Evolutionary conservation across 2,329 filamentous ascomycete species (phyloP).

Genomic region (Cordyceps pruinosa): DNA sequence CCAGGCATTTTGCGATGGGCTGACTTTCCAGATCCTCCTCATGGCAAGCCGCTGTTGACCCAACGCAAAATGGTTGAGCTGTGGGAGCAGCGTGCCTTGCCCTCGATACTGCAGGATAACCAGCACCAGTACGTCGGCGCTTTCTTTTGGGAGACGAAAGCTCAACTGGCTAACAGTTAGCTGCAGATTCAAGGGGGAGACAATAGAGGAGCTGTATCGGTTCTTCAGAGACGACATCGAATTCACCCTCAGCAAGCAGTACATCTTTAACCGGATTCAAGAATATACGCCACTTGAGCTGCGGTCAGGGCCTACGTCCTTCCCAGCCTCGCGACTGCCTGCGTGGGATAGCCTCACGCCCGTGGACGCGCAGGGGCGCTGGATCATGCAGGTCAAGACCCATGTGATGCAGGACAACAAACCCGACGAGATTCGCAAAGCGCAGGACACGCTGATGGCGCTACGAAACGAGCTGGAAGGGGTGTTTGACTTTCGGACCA

Average conservation of each 20-base stretch:
- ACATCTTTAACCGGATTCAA: slow-evolving; percentile 31
- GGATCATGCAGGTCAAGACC: slow-evolving; percentile 49
- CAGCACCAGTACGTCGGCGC: slow-evolving; percentile 38
- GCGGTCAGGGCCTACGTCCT: slow-evolving; percentile 12
- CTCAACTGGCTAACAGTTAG: slow-evolving; percentile 3
- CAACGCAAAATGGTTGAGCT: slow-evolving; percentile 52
- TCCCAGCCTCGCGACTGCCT: slow-evolving; percentile 30
- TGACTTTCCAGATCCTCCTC: slow-evolving; percentile 53
- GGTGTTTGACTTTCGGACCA: slow-evolving; percentile 44
- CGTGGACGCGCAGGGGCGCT: slow-evolving; percentile 42
- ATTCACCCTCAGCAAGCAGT: slow-evolving; percentile 44
- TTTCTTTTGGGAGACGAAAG: fast-evolving
- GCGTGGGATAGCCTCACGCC: slow-evolving; percentile 40
- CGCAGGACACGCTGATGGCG: slow-evolving; percentile 42
- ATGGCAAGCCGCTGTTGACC: slow-evolving; percentile 38
- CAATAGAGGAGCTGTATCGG: slow-evolving; percentile 45
- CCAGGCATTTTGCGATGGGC: slow-evolving; percentile 49
- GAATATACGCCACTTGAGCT: slow-evolving; percentile 27
- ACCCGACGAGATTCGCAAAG: slow-evolving; percentile 50
- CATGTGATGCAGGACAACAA: slow-evolving; percentile 50
- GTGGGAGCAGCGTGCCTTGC: slow-evolving; percentile 43
- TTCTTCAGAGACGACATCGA: slow-evolving; percentile 50
- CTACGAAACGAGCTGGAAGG: slow-evolving; percentile 42
- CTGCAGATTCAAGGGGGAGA: slow-evolving; percentile 46
- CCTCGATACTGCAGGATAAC: slow-evolving; percentile 44